Percentiles rank a stretch among this genome's conserved stretches.
phyloP scores from a whole-genome alignment of 768 basidiomycete species.

The Suillus lakei region DNA sequence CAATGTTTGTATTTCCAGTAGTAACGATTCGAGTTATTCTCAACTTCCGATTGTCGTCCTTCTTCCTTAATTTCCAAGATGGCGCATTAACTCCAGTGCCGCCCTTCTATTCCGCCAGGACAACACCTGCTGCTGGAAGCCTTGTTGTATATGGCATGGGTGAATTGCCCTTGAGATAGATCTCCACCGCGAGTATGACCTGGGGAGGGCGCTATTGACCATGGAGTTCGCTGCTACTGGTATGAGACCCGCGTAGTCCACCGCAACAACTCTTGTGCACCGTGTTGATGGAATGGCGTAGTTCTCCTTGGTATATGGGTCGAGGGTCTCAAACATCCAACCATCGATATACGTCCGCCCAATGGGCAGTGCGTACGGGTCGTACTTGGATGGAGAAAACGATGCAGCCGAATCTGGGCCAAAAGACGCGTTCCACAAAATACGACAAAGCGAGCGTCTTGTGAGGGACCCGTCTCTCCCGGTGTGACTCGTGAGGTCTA shows the following conservation, averaged over 20 bases:
- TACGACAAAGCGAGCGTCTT: constrained; percentile 63
- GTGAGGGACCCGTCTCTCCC: constrained; percentile 39
- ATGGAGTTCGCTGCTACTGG: constrained; percentile 85
- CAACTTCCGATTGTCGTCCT: constrained; percentile 62
- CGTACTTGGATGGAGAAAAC: constrained; percentile 73
- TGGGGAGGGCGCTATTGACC: constrained; percentile 79
- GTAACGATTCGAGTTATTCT: no score
- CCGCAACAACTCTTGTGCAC: constrained; percentile 81
- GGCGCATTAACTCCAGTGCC: constrained; percentile 28
- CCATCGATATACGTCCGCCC: constrained; percentile 89
- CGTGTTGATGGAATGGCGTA: constrained; percentile 93
- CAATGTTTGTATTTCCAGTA: no score
- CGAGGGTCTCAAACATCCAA: constrained; percentile 96
- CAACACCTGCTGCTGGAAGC: constrained; percentile 67
- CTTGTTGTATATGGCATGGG: constrained; percentile 72
- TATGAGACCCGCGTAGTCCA: constrained; percentile 87
- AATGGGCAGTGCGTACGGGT: constrained; percentile 72
- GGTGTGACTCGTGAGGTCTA: constrained; percentile 51
- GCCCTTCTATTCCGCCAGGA: constrained; percentile 55
- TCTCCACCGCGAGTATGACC: constrained; percentile 74
- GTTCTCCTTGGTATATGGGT: constrained; percentile 93
- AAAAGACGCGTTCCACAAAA: constrained; percentile 88
- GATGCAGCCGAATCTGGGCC: constrained; percentile 61
- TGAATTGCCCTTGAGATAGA: constrained; percentile 66
- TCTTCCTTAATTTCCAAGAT: constrained; percentile 62